These are phyloP conservation scores for Magnusiomyces tetraspermus DNA, from an alignment of 1,139 yeast species.

Conservation along the genomic window DNA sequence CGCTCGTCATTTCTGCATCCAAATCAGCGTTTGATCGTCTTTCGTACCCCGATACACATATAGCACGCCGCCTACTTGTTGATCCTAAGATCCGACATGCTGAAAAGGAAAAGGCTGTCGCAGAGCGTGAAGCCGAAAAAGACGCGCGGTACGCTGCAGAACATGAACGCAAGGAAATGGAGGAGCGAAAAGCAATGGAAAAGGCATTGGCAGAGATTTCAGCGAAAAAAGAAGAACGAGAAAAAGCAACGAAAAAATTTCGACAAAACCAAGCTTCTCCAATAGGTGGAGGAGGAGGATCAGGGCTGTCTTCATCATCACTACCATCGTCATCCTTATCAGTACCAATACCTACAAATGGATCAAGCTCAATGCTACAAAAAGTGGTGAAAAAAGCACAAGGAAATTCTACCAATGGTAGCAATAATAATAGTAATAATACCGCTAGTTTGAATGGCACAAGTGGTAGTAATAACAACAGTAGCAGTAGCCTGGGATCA, in stretches of 20 bases:
- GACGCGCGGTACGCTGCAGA: conserved; percentile 12
- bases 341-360: not conserved
- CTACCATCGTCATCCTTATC: not conserved
- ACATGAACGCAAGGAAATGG: conserved; percentile 2
- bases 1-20: conserved; percentile 26
- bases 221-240: conserved; percentile 7
- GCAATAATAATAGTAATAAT: not conserved
- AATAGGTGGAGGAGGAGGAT: no score
- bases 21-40: conserved; percentile 29
- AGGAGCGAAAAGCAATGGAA: conserved; percentile 8
- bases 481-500: not conserved
- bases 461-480: not conserved
- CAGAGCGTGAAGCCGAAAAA: conserved; percentile 10
- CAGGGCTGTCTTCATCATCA: not conserved
- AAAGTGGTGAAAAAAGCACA: conserved; percentile 3
- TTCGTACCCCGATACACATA: conserved; percentile 25
- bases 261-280: not conserved
- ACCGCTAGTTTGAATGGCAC: not conserved
- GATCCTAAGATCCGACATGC: conserved; percentile 26
- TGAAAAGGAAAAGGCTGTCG: conserved; percentile 10
- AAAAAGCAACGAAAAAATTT: not conserved
- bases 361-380: conserved; percentile 6
- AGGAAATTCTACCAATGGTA: not conserved
- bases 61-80: conserved; percentile 26
- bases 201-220: conserved; percentile 7